Percentiles rank a stretch among this genome's conserved stretches.
phyloP scores from a whole-genome alignment of 441 rosid genomes.

The Aleurites moluccanus region DNA sequence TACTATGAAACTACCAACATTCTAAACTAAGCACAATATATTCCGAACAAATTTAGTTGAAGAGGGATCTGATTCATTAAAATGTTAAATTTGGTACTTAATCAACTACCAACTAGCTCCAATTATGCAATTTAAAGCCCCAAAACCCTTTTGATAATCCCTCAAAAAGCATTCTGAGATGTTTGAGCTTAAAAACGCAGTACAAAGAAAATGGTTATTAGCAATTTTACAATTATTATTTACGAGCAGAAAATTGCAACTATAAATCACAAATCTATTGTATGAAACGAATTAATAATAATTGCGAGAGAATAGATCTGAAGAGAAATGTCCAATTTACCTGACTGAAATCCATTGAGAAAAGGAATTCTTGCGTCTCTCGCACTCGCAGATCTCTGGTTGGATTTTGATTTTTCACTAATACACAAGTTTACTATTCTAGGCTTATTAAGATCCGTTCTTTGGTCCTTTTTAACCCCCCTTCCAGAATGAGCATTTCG shows the following conservation, averaged over 20 bases:
- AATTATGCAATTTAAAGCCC: background rate
- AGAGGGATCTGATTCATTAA: background rate
- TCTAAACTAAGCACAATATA: background rate
- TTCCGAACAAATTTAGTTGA: no score
- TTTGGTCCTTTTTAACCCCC: no score
- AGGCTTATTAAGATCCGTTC: no score
- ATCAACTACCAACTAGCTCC: background rate
- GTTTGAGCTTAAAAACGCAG: background rate
- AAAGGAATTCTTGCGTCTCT: background rate
- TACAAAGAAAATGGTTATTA: background rate
- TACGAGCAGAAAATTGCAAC: background rate
- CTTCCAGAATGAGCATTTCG: no score
- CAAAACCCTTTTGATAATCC: no score
- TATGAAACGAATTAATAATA: background rate
- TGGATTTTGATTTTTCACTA: no score
- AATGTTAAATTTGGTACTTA: background rate
- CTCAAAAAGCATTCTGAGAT: no score
- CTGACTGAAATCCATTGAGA: constrained; percentile 35
- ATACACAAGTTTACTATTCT: no score
- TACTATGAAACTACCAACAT: background rate
- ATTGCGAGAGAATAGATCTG: background rate
- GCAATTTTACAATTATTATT: background rate
- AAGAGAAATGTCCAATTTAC: constrained; percentile 16
- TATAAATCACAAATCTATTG: background rate
- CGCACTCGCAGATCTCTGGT: background rate